These are phyloP conservation scores for Pyrenopolyporus hunteri DNA, from an alignment of 495 filamentous ascomycete species.

Conservation along the genomic window DNA sequence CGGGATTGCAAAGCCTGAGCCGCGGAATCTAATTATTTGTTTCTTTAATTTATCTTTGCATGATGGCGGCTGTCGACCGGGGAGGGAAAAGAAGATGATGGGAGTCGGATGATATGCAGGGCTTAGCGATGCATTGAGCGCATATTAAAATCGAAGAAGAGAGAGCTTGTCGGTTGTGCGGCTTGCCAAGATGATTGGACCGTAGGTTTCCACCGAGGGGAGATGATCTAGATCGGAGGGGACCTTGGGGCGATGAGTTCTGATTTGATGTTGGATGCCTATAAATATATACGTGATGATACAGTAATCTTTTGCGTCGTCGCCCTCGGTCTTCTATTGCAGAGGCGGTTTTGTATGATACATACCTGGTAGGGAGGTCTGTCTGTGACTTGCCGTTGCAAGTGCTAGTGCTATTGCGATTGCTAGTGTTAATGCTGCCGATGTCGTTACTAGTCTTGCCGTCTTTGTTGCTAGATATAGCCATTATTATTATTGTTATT, in stretches of 20 bases:
- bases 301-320: constrained; percentile 28
- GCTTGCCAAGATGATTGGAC: constrained; percentile 22
- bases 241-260: constrained; percentile 26
- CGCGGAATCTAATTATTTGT: constrained; percentile 20
- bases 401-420: too few species aligned
- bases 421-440: too few species aligned
- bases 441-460: too few species aligned
- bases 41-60: constrained; percentile 32
- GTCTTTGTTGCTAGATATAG: constrained; percentile 11
- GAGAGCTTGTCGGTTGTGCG: neutral
- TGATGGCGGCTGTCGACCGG: constrained; percentile 17
- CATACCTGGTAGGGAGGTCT: neutral
- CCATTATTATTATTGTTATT: too few species aligned
- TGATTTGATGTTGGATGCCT: neutral
- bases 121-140: constrained; percentile 33
- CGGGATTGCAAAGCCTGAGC: constrained; percentile 10
- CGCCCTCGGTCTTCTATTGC: neutral
- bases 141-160: constrained; percentile 18
- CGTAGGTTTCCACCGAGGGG: constrained; percentile 7
- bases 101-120: constrained; percentile 33
- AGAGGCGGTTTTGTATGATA: neutral
- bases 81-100: constrained; percentile 21
- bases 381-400: too few species aligned
- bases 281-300: constrained; percentile 12
- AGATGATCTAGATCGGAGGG: constrained; percentile 33